Evolutionary conservation across 2,329 filamentous ascomycete species (phyloP), one percentile per base, ranked within the genome.

Genomic region (Colletotrichum scovillei): DNA sequence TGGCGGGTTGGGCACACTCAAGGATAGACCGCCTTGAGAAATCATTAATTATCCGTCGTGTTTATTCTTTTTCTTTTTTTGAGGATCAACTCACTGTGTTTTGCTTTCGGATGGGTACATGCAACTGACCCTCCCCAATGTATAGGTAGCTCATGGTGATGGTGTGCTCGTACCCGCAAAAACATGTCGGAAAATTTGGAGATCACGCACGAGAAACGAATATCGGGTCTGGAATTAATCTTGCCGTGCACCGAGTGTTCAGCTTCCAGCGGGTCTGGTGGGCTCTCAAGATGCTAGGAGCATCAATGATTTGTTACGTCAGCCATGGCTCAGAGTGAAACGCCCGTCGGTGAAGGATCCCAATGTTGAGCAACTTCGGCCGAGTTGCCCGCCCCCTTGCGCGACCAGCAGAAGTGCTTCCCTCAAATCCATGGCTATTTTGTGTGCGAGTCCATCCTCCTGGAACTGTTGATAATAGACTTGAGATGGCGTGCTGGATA

Each of bases 1-100:
- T 74, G 72, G 68, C 72, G 35, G 57, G 38, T 62, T 65, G 55
- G 53, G 19, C 32, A 32, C 12, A 16, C 55, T 42, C 38, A 19
- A 1, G 14, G 14, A 19, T 42, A 42, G 38, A 42, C 38, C 38
- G 38, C 38, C 38, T 8, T 19, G 5, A 42, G 38, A 19, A 42
- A 8, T 6, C 6, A 42, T 42, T 8, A 3, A 42, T 35, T 35
- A 35, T 35, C 32, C 4, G 32, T 12, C 9, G 11, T 35, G 11
- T 42, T 42, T 8, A 42, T 42, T 42, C 4, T 35, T 12, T 12
- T 12, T 12, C 4, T 5, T 35, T 35, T 5, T 12, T 5, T 35
- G 11, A 35, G 32, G 32, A 35, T 2, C 32, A 35, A 35, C 32
- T 11, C 32, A 35, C 32, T 35, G 5, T 35, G 32, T 35, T 35